These are phyloP conservation scores for Fusarium odoratissimum DNA, from an alignment of 2,329 filamentous ascomycete genomes.

Conservation along the genomic window DNA sequence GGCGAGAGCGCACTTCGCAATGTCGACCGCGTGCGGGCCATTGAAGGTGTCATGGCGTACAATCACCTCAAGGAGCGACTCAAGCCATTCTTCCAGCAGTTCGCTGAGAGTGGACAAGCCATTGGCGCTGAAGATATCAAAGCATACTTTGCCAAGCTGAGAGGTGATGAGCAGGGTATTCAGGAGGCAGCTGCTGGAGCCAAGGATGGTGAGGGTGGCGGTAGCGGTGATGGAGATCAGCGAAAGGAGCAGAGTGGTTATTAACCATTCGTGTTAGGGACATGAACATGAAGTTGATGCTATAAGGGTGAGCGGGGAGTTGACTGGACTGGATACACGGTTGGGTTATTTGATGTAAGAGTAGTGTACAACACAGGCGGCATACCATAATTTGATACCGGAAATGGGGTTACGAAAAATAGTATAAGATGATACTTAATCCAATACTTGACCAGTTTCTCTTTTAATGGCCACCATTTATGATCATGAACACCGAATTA, in stretches of 20 bases:
- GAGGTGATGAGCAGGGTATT: conserved; percentile 85
- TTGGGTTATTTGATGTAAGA: conserved; percentile 16
- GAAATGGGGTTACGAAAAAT: background rate
- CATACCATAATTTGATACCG: conserved; percentile 3
- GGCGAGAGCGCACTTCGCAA: conserved; percentile 93
- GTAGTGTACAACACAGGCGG: conserved; percentile 22
- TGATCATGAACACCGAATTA: background rate
- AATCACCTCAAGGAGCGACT: conserved; percentile 96
- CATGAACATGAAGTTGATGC: background rate
- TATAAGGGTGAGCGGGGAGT: background rate
- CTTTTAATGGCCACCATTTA: no score
- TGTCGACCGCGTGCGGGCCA: conserved; percentile 91
- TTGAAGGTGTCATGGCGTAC: conserved; percentile 98
- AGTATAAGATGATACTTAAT: background rate
- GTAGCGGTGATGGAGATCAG: conserved; percentile 46
- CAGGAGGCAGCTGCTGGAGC: conserved; percentile 64
- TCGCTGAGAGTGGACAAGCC: conserved; percentile 88
- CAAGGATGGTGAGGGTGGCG: conserved; percentile 45
- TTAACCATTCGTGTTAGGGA: conserved; percentile 41
- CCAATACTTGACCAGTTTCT: background rate
- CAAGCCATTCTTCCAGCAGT: conserved; percentile 93
- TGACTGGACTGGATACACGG: background rate
- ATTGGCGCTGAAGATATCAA: conserved; percentile 98
- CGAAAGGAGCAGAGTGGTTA: conserved; percentile 67
- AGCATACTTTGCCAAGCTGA: conserved; percentile 91